phyloP scores from a whole-genome alignment of 352 stramenopile species.

The Pseudoperonospora humuli region DNA sequence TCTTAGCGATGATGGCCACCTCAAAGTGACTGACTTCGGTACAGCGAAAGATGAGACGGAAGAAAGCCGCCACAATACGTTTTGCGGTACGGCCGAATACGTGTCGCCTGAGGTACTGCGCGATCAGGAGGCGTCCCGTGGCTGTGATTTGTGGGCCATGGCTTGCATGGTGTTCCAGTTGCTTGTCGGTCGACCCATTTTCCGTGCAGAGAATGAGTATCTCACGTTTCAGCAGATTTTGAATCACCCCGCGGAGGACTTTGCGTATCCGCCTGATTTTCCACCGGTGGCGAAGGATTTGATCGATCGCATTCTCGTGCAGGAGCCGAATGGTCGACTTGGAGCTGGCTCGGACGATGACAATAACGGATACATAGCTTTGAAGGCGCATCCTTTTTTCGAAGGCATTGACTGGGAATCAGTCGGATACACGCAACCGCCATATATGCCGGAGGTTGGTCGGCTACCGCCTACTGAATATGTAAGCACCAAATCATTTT shows the following conservation, averaged over 20 bases:
- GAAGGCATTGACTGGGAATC: constrained; percentile 70
- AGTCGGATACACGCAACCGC: constrained; percentile 37
- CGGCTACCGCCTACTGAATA: constrained; percentile 64
- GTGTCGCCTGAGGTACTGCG: constrained; percentile 88
- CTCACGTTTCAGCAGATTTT: constrained; percentile 88
- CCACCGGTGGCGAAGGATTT: constrained; percentile 58
- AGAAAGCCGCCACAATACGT: constrained; percentile 79
- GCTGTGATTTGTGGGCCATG: constrained; percentile 87
- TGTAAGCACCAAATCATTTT: constrained; percentile 19
- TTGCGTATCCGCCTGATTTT: constrained; percentile 57
- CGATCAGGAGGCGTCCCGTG: constrained; percentile 71
- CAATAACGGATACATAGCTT: constrained; percentile 56
- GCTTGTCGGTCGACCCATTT: constrained; percentile 74
- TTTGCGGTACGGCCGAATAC: constrained; percentile 89
- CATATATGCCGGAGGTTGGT: constrained; percentile 55
- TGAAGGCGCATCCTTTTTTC: constrained; percentile 81
- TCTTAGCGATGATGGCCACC: constrained; percentile 73
- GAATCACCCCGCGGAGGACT: constrained; percentile 75
- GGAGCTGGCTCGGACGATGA: constrained; percentile 64
- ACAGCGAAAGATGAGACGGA: constrained; percentile 80
- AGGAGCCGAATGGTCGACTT: constrained; percentile 64
- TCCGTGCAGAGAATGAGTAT: constrained; percentile 87
- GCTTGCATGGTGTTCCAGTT: constrained; percentile 90
- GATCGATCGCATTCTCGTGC: constrained; percentile 70
- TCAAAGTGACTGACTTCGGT: constrained; percentile 89